These are phyloP conservation scores for Hymenochaete sp. DNA, from an alignment of 1,284 basidiomycete genomes.

Conservation along the genomic window DNA sequence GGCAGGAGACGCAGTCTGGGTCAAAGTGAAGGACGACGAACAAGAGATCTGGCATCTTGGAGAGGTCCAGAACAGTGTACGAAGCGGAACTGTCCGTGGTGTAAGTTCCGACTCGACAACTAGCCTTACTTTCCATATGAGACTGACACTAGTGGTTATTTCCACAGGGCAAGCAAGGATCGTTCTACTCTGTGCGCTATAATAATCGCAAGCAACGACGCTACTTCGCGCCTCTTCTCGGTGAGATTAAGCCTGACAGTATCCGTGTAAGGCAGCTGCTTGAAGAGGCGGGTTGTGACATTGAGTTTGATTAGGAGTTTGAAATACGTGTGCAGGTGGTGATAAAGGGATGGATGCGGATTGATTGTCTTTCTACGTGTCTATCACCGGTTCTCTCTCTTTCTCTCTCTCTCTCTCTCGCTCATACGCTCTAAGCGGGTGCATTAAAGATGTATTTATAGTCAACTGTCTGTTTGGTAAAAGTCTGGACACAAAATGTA, in stretches of 20 bases:
- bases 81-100: slow-evolving; percentile 10
- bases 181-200: slow-evolving; percentile 16
- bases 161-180: slow-evolving; percentile 13
- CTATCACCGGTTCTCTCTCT: too few species aligned
- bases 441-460: too few species aligned
- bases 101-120: slow-evolving; percentile 3
- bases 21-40: slow-evolving; percentile 13
- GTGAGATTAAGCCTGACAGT: slow-evolving; percentile 18
- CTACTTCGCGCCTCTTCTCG: slow-evolving; percentile 16
- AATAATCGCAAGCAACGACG: slow-evolving; percentile 10
- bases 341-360: too few species aligned
- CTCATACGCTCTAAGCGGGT: too few species aligned
- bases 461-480: too few species aligned
- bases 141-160: not conserved
- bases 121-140: not conserved
- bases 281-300: slow-evolving; percentile 13
- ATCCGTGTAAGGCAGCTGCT: slow-evolving; percentile 11
- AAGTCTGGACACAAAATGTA: too few species aligned
- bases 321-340: too few species aligned
- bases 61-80: slow-evolving; percentile 10
- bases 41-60: slow-evolving; percentile 16
- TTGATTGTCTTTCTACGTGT: too few species aligned
- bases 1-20: slow-evolving; percentile 18
- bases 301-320: too few species aligned
- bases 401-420: too few species aligned